Evolutionary conservation across 1,139 yeast species (phyloP).

Genomic region (Cylindricascospora bacillispora): DNA sequence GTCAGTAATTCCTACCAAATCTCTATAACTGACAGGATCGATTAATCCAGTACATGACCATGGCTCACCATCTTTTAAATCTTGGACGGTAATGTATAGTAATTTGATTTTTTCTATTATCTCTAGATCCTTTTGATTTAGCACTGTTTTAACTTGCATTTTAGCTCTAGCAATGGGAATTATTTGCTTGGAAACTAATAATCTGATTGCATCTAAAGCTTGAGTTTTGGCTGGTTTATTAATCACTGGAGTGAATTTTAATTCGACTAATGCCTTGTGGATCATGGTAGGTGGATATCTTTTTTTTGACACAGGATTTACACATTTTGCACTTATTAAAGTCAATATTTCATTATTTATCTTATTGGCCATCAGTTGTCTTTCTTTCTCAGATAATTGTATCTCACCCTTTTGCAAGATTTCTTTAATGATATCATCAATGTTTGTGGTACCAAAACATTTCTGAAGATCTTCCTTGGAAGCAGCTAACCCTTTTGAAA

Average conservation of each 20-base stretch:
- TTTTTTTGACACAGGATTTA: slow-evolving; percentile 79
- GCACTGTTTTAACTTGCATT: slow-evolving; percentile 64
- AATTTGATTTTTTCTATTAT: slow-evolving; percentile 14
- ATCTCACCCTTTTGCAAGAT: slow-evolving; percentile 85
- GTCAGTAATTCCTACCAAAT: slow-evolving; percentile 42
- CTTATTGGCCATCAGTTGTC: slow-evolving; percentile 63
- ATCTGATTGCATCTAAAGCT: slow-evolving; percentile 82
- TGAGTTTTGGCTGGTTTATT: slow-evolving; percentile 74
- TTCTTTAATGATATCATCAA: slow-evolving; percentile 61
- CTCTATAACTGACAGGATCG: slow-evolving; percentile 80
- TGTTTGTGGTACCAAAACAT: slow-evolving; percentile 65
- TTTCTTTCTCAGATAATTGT: slow-evolving; percentile 86
- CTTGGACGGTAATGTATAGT: slow-evolving; percentile 26
- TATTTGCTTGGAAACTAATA: slow-evolving; percentile 62
- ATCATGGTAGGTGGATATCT: slow-evolving; percentile 93
- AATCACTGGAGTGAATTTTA: slow-evolving; percentile 72
- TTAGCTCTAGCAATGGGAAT: slow-evolving; percentile 91
- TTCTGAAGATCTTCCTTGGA: slow-evolving; percentile 69
- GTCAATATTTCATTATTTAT: slow-evolving; percentile 74
- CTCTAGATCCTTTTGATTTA: slow-evolving; percentile 16
- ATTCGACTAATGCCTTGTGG: slow-evolving; percentile 69
- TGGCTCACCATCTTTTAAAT: slow-evolving; percentile 36
- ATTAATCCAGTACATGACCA: slow-evolving; percentile 63
- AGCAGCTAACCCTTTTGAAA: slow-evolving; percentile 90
- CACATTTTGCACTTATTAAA: slow-evolving; percentile 78